Base-by-base conservation (phyloP, 2,329 filamentous ascomycete genomes). In the Exophiala aquamarina region DNA sequence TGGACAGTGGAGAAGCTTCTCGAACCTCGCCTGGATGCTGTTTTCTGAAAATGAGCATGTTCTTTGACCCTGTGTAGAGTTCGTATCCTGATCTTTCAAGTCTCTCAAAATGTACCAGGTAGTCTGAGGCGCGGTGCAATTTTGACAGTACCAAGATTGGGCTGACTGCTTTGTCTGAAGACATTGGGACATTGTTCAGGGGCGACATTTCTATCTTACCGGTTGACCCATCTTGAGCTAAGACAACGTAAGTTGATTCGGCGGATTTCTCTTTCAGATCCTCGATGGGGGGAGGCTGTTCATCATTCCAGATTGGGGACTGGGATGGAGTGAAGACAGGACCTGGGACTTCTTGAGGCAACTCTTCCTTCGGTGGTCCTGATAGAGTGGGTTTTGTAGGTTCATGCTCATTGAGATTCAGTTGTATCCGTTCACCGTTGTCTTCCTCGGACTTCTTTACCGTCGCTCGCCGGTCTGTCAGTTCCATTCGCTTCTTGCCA, bases 51-150 rank as follows among this genome's bases (percentile, higher is more conserved):
- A 58, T 43, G 9, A 58, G 49, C 37, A 51, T 63, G 48, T 73
- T 63, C 8, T 64, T 65, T 11, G 65, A 64, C 1, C 70, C 70
- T 4, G 66, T 68, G 9, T 66, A 64, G 29, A 74, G 66, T 13
- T 70, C 67, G 41, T 70, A 73, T 3, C 70, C 71, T 29, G 68
- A 63, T 19, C 56, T 43, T 41, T 66, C 59, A 60, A 73, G 64
- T 20, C 59, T 50, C 4, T 60, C 58, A 29, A 73, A 69, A 44
- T 69, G 64, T 3, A 65, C 64, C 2, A 73, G 52, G 36, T 72
- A 73, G 28, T 66, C 67, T n/a, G 65, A 64, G 3, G 70, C 66
- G 19, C 67, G 64, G 26, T 68, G 63, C 6, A 74, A 55, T 9
- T 60, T 63, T 14, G 64, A 57, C 6, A 73, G 56, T 4, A 70